phyloP scores from a whole-genome alignment of 495 filamentous ascomycete species.

The Xeromyces bisporus region DNA sequence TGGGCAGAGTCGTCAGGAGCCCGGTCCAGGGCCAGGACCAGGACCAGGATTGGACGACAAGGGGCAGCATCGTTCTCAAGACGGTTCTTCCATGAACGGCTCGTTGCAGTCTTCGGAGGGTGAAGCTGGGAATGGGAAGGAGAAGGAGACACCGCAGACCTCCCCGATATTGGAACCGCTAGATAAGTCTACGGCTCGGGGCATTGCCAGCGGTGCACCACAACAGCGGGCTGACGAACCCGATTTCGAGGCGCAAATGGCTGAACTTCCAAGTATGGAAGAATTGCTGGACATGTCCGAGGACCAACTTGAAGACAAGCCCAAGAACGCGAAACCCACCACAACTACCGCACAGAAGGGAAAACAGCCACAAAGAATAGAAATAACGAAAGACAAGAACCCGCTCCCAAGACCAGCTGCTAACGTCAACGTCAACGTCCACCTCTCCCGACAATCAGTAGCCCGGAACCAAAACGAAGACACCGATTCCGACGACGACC shows the following conservation, averaged over 20 bases:
- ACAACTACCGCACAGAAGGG: constrained; percentile 1
- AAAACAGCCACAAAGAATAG: background rate
- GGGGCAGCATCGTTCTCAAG: too few relatives aligned
- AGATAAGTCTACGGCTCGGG: background rate
- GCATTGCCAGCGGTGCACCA: background rate
- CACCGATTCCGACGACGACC: constrained; percentile 52
- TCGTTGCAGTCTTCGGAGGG: constrained; percentile 6
- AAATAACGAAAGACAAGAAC: constrained; percentile 7
- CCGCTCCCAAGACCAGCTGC: constrained; percentile 14
- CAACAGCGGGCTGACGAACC: too few relatives aligned
- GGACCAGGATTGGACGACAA: too few relatives aligned
- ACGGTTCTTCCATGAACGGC: background rate
- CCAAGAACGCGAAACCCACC: constrained; percentile 1
- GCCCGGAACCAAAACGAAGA: constrained; percentile 28
- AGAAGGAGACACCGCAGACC: background rate
- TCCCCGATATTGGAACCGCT: background rate
- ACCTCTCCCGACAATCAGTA: constrained; percentile 21
- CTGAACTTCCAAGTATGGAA: constrained; percentile 9
- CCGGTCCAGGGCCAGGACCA: too few relatives aligned
- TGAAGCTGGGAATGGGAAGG: constrained; percentile 1
- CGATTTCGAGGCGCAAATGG: background rate
- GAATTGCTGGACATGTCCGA: constrained; percentile 5
- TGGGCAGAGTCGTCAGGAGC: constrained; percentile 4
- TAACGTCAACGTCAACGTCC: constrained; percentile 25
- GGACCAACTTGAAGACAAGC: constrained; percentile 1